Percentiles rank a stretch among this genome's conserved stretches.
These are phyloP conservation scores for Cephalotrichum gorgonifer DNA, from an alignment of 2,329 filamentous ascomycete species.

Conservation along the genomic window DNA sequence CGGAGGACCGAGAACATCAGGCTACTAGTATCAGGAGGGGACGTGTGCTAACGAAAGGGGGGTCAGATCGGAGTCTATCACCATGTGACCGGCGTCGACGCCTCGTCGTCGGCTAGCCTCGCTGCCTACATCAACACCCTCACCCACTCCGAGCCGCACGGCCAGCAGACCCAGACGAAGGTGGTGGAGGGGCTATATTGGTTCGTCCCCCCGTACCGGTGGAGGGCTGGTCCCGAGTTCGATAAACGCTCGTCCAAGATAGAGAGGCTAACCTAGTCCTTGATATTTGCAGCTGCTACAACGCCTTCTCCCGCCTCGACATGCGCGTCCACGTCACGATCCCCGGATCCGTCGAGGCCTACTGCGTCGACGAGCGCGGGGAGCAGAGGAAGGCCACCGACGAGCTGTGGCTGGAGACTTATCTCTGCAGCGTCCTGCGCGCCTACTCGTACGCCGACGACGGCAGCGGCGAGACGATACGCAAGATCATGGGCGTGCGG, in stretches of 20 bases:
- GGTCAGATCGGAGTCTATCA: conserved; percentile 92
- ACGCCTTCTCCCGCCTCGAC: conserved; percentile 94
- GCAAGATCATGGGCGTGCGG: conserved; percentile 93
- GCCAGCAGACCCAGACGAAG: conserved; percentile 62
- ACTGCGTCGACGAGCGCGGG: conserved; percentile 93
- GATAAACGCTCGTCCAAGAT: too few relatives aligned
- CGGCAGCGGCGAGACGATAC: conserved; percentile 85
- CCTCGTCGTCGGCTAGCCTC: conserved; percentile 91
- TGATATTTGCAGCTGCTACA: conserved; percentile 81
- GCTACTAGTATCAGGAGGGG: neutral
- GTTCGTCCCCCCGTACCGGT: too few relatives aligned
- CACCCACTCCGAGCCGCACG: conserved; percentile 69
- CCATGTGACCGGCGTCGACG: conserved; percentile 94
- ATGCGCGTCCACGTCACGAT: conserved; percentile 99
- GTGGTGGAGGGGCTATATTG: conserved; percentile 93
- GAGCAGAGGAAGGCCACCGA: conserved; percentile 91
- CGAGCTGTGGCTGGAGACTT: conserved; percentile 93
- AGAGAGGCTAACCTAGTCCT: neutral
- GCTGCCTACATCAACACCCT: conserved; percentile 98
- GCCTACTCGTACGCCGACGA: conserved; percentile 97
- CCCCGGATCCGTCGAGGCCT: conserved; percentile 90
- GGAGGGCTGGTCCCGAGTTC: too few relatives aligned
- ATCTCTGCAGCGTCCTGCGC: conserved; percentile 85
- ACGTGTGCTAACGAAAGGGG: neutral
- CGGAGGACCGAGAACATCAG: neutral